Base-by-base conservation (phyloP, 441 rosid species). In the Macaranga tanarius region DNA sequence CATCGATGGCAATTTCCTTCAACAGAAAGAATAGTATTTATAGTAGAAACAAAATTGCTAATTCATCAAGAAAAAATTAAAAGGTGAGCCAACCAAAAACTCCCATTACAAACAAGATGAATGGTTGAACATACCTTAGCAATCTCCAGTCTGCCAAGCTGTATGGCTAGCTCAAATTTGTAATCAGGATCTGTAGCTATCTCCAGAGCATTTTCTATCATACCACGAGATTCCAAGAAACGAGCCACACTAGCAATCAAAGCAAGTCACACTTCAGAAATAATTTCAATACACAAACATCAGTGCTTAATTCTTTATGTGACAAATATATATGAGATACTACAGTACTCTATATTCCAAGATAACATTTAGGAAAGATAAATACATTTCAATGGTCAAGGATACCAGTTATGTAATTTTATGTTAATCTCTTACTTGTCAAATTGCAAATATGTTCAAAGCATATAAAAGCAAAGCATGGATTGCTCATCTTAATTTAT, bases 111-210 rank as follows among this genome's bases (percentile, higher is more conserved):
- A 65, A 57, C 15, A 48, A 54, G 20, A 62, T 22, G 28, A 67
- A 34, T 61, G 65, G 10, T 68, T 67, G 51, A 15, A 63, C 84
- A 80, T 77, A 90, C 99, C 96, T 92, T 84, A 42, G 99, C 99
- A 80, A 86, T 81, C 72, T 84, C 98, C 78, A 96, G 78, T 87
- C 91, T 87, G 73, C 97, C 97, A 74, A 96, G 97, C 76, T 93
- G 99, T 76, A 96, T 84, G 71, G 99, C 98, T 73, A 96, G 85
- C 77, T 93, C 99, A 78, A 96, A 96, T 84, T 87, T 89, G 80
- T 96, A 96, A 81, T 93, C 98, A 75, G 97, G 92, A 59, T 93
- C 99, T n/a, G 96, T 90, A 59, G 99, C 99, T 77, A 92, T 97
- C 77, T 93, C 97, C 73, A 95, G 80, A 71, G 99, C 99, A 77